Evolutionary conservation across 129 eudicot species (phyloP), one percentile per base, ranked within the genome.

Genomic region (Glebionis coronaria): DNA sequence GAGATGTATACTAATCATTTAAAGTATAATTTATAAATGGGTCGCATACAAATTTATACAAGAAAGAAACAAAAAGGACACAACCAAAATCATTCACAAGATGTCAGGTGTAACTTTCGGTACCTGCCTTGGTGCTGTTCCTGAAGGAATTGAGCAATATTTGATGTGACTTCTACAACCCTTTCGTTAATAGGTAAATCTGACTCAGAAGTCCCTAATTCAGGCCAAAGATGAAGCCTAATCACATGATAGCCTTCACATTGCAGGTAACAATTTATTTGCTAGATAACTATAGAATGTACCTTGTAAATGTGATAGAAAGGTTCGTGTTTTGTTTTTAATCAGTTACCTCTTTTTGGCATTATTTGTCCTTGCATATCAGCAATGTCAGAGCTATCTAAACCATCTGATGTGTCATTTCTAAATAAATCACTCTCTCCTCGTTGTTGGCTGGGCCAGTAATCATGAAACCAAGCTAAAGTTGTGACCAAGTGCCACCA

Each of bases 91-190:
- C 3, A 21, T 3, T 9, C 25, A 23, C 31, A 21, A 56, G 31
- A 20, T 56, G 23, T 56, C 3, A 10, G 52, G 52, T 51, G 68
- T 15, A 52, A 46, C 19, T 52, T 65, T 19, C 45, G 53, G 71
- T 94, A 94, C 99, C 99, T 94, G 99, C 95, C 85, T 94, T 79
- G 97, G 99, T 74, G 99, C 88, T 70, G 99, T 87, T 63, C 99
- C 97, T 46, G 99, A 94, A 59, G 97, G 93, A 68, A 94, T 79
- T 77, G 89, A 55, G 81, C 81, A 82, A 89, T 75, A 73, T 83
- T 89, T 75, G 88, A 84, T 54, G 99, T 94, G 70, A 88, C 95
- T 62, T 94, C 97, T 38, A 82, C 53, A 75, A 86, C 83, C 77
- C 82, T 82, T 71, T 73, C 80, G 76, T 63, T 84, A 31, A 44